These are phyloP conservation scores for Globomyces sp. DNA, from an alignment of 371 early-diverging fungal species.

Conservation along the genomic window DNA sequence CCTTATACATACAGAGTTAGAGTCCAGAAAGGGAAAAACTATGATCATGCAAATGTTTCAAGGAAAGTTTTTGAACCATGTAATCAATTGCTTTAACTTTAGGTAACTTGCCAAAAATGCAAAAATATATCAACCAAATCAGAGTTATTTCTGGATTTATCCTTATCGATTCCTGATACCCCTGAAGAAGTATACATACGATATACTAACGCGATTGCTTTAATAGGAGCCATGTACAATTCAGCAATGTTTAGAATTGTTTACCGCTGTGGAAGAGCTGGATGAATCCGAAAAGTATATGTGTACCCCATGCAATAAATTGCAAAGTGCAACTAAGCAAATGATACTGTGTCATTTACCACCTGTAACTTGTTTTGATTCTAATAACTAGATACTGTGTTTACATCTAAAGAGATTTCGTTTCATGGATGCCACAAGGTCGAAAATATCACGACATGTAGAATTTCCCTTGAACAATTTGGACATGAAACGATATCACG, in stretches of 20 bases:
- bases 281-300: conserved; percentile 44
- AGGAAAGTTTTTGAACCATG: conserved; percentile 42
- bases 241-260: conserved; percentile 44
- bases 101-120: conserved; percentile 44
- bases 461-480: conserved; percentile 46
- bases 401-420: conserved; percentile 52
- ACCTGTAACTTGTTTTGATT: conserved; percentile 20
- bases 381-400: conserved; percentile 32
- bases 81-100: conserved; percentile 13
- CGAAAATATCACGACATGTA: conserved; percentile 51
- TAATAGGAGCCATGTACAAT: conserved; percentile 8
- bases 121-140: conserved; percentile 27
- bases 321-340: conserved; percentile 40
- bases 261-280: conserved; percentile 44
- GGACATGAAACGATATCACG: conserved; percentile 43
- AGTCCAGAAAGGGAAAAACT: conserved; percentile 24
- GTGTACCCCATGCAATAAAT: conserved; percentile 40
- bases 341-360: conserved; percentile 41
- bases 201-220: no score
- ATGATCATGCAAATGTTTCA: conserved; percentile 53
- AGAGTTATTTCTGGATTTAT: conserved; percentile 51
- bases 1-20: conserved; percentile 46
- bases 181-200: background rate
- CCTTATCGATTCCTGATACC: conserved; percentile 49
- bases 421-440: conserved; percentile 35